Evolutionary conservation across 441 rosid species (phyloP).

Genomic region (Adansonia rubrostipa): DNA sequence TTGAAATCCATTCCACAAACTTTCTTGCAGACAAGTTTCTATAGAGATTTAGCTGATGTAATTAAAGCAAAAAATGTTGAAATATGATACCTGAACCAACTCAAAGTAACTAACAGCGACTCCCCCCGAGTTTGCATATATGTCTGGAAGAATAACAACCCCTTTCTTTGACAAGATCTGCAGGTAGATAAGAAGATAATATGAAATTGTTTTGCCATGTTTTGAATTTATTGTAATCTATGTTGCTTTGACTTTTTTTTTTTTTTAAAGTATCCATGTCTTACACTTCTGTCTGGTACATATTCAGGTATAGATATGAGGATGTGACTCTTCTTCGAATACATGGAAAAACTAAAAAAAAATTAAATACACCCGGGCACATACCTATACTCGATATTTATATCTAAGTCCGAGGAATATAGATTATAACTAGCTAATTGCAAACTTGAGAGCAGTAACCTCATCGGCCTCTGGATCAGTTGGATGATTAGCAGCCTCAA

Average conservation of each 20-base stretch:
- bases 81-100: constrained; percentile 61
- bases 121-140: constrained; percentile 71
- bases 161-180: constrained; percentile 65
- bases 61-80: too few relatives aligned
- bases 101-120: constrained; percentile 75
- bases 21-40: not conserved
- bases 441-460: constrained; percentile 38
- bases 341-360: too few relatives aligned
- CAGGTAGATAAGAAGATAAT: constrained; percentile 4
- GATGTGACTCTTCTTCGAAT: too few relatives aligned
- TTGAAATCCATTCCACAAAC: too few relatives aligned
- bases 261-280: not conserved
- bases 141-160: constrained; percentile 66
- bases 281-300: too few relatives aligned
- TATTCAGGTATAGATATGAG: too few relatives aligned
- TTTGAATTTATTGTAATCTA: too few relatives aligned
- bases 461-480: constrained; percentile 76
- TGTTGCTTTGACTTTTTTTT: not conserved
- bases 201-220: not conserved
- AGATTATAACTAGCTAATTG: constrained; percentile 39
- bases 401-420: too few relatives aligned
- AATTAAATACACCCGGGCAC: too few relatives aligned
- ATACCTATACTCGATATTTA: too few relatives aligned
- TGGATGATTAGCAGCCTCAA: constrained; percentile 78
- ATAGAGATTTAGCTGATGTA: too few relatives aligned